phyloP scores from a whole-genome alignment of 129 eudicot species.

The Escallonia herrerae region DNA sequence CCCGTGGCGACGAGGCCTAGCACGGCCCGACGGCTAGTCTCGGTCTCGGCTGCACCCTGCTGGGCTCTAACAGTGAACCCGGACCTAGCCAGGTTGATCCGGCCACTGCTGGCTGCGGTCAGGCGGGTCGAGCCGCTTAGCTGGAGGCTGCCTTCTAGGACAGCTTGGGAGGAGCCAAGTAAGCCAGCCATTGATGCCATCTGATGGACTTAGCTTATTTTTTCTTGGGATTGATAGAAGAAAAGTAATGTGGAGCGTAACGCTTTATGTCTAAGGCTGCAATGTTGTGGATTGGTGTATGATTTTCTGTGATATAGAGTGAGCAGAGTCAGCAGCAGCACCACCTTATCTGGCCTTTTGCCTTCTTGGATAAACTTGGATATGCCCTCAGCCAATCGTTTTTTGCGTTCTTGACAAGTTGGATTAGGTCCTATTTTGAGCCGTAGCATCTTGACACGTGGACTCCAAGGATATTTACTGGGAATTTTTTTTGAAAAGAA shows the following conservation, averaged over 20 bases:
- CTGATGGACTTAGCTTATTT: slow-evolving; percentile 18
- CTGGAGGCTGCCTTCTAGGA: slow-evolving; percentile 65
- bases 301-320: slow-evolving; percentile 44
- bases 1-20: slow-evolving; percentile 92
- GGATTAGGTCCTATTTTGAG: neutral
- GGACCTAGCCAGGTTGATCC: slow-evolving; percentile 28
- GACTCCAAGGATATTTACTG: too few relatives aligned
- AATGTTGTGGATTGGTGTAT: neutral
- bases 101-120: slow-evolving; percentile 28
- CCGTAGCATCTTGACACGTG: neutral
- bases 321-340: slow-evolving; percentile 7
- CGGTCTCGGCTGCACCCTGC: slow-evolving; percentile 52
- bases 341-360: slow-evolving; percentile 52
- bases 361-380: slow-evolving; percentile 44
- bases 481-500: too few relatives aligned
- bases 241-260: slow-evolving; percentile 14
- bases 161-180: slow-evolving; percentile 69
- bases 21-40: slow-evolving; percentile 82
- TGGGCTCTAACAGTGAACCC: slow-evolving; percentile 72
- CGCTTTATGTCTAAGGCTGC: neutral
- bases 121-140: slow-evolving; percentile 49
- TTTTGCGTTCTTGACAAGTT: neutral
- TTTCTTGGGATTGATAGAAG: slow-evolving; percentile 17
- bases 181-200: slow-evolving; percentile 84
- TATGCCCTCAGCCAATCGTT: slow-evolving; percentile 53